Evolutionary conservation across 352 stramenopile species (phyloP), one percentile per base, ranked within the genome.

Genomic region (Phytophthora podocarpi): DNA sequence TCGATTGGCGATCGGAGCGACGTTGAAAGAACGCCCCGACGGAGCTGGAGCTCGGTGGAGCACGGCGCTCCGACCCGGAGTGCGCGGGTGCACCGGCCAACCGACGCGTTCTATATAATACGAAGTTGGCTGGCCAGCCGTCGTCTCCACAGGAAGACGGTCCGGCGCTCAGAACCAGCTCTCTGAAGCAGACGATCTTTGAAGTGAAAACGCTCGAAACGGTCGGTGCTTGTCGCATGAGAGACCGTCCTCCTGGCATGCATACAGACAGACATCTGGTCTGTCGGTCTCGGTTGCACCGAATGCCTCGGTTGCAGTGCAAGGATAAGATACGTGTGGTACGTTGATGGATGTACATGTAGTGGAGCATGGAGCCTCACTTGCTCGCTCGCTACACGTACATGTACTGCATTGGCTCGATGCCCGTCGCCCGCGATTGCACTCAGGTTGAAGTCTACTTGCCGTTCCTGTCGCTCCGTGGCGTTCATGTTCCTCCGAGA

Each of bases 131-230:
- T n/a, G n/a, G n/a, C n/a, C n/a, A n/a, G n/a, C n/a, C n/a, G 31
- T 36, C 8, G 12, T 18, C 5, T 20, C 13, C 4, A 37, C n/a
- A 49, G 57, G 48, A 48, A 68, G 58, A 55, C 50, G 51, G 40
- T 36, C 31, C 21, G 32, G 12, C 7, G 26, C 18, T 35, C 20
- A 24, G 51, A 69, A 69, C 64, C 64, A 61, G 63, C 63, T 71
- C 58, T 72, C 58, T 72, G 57, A 68, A 60, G 34, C 26, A 46
- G 45, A 63, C 20, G 58, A 72, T 72, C 64, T 64, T 64, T 64
- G 50, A 60, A 59, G n/a, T 59, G 48, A 59, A 67, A 48, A 24
- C 36, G 58, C 59, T 56, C 34, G 55, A 70, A 70, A 66, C 46
- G 47, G 62, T 66, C 45, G 43, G 43, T 24, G 59, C 34, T 56